A percentile compares a stretch with the other conserved stretches of the same genome.
phyloP scores from a whole-genome alignment of 2,329 filamentous ascomycete species.

The Penicillium sp. region DNA sequence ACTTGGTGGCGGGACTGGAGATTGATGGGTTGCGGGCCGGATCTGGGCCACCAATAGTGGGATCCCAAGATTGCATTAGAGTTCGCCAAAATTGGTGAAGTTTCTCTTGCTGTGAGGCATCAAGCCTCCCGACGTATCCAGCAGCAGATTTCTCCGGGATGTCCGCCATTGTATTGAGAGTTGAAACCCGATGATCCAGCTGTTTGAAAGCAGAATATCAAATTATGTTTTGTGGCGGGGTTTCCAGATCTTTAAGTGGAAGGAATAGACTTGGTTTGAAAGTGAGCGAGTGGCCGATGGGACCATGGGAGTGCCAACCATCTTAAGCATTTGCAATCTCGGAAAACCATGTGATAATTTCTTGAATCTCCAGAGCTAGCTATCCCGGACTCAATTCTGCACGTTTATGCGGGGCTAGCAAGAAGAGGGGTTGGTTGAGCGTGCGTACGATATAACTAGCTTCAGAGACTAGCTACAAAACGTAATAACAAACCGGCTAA shows the following conservation, averaged over 20 bases:
- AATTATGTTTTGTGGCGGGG: background rate
- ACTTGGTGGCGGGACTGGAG: background rate
- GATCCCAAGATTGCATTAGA: conserved; percentile 18
- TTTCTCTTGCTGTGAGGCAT: conserved; percentile 13
- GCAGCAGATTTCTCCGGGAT: background rate
- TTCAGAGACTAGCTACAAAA: background rate
- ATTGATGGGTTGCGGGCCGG: conserved; percentile 1
- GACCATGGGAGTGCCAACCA: background rate
- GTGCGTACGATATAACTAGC: background rate
- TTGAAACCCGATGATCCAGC: no score
- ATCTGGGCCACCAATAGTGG: conserved; percentile 1
- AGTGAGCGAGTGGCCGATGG: no score
- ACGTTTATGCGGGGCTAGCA: conserved; percentile 2
- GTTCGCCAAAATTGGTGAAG: conserved; percentile 16
- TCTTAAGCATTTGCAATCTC: background rate
- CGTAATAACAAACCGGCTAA: background rate
- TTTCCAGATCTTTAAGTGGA: background rate
- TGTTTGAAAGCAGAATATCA: background rate
- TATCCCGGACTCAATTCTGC: background rate
- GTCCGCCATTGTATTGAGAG: no score
- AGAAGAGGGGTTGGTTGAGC: conserved; percentile 1
- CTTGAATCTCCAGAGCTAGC: background rate
- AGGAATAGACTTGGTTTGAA: background rate
- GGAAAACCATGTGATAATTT: conserved; percentile 3
- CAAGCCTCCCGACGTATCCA: conserved; percentile 16